phyloP scores from a whole-genome alignment of 1,139 yeast species.

The Pichia sp. region DNA sequence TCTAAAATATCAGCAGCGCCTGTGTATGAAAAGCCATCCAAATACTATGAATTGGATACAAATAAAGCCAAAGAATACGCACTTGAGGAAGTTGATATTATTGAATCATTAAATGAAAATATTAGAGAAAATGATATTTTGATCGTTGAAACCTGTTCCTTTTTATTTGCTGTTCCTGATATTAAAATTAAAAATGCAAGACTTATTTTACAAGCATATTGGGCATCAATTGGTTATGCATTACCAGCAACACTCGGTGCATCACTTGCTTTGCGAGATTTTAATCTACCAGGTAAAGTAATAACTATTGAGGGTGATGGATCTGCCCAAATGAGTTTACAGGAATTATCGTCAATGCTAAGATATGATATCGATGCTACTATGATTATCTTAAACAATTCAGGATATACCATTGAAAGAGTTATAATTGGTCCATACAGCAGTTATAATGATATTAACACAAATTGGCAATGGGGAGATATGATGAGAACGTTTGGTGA shows the following conservation, averaged over 20 bases:
- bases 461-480: constrained; percentile 71
- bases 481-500: constrained; percentile 70
- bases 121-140: constrained; percentile 58
- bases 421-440: constrained; percentile 75
- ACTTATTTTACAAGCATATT: constrained; percentile 57
- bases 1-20: constrained; percentile 27
- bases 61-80: background rate
- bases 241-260: constrained; percentile 82
- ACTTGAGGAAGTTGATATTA: constrained; percentile 20
- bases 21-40: constrained; percentile 4
- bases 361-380: constrained; percentile 58
- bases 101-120: constrained; percentile 26
- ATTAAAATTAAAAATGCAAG: constrained; percentile 32
- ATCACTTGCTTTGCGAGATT: constrained; percentile 60
- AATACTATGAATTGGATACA: constrained; percentile 6
- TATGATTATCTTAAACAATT: constrained; percentile 66
- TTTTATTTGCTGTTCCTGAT: constrained; percentile 62
- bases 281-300: constrained; percentile 46
- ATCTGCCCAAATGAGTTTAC: constrained; percentile 83
- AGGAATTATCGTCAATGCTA: constrained; percentile 66
- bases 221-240: constrained; percentile 82
- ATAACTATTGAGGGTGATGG: constrained; percentile 83
- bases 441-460: constrained; percentile 71
- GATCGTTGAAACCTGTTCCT: constrained; percentile 74
- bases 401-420: constrained; percentile 84